Percentiles rank a stretch among this genome's conserved stretches.
Evolutionary conservation across 2,329 filamentous ascomycete genomes (phyloP).

Genomic region (Arthroderma uncinatum): DNA sequence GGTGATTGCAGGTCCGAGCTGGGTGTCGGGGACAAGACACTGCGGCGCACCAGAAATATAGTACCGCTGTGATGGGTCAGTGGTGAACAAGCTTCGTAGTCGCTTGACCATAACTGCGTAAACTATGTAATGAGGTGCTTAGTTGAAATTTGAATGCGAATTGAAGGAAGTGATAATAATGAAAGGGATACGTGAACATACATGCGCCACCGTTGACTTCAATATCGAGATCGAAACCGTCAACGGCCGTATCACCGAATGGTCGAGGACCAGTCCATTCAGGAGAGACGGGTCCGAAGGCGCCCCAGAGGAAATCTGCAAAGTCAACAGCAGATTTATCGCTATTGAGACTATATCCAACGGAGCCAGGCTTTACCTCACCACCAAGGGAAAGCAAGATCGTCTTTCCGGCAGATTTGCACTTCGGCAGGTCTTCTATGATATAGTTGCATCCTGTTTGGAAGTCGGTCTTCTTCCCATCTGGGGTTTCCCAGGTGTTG

Average conservation of each 20-base stretch:
- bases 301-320: constrained; percentile 41
- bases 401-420: constrained; percentile 35
- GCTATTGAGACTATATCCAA: constrained; percentile 34
- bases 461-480: constrained; percentile 32
- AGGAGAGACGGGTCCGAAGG: constrained; percentile 37
- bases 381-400: constrained; percentile 41
- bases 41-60: constrained; percentile 47
- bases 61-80: constrained; percentile 27
- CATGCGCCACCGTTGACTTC: constrained; percentile 24
- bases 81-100: constrained; percentile 3
- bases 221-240: constrained; percentile 45
- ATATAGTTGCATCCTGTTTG: constrained; percentile 36
- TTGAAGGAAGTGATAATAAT: neutral
- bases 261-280: constrained; percentile 35
- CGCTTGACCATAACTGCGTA: neutral
- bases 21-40: constrained; percentile 39
- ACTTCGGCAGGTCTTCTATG: constrained; percentile 31
- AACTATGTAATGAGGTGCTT: neutral
- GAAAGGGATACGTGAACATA: constrained; percentile 14
- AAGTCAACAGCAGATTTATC: constrained; percentile 34
- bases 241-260: constrained; percentile 36
- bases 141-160: neutral
- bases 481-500: constrained; percentile 29
- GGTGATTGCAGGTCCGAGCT: constrained; percentile 37
- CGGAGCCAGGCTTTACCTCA: constrained; percentile 20